Conservation (phyloP, 2,329 filamentous ascomycete genomes). For the Dactylellina haptotyla region DNA sequence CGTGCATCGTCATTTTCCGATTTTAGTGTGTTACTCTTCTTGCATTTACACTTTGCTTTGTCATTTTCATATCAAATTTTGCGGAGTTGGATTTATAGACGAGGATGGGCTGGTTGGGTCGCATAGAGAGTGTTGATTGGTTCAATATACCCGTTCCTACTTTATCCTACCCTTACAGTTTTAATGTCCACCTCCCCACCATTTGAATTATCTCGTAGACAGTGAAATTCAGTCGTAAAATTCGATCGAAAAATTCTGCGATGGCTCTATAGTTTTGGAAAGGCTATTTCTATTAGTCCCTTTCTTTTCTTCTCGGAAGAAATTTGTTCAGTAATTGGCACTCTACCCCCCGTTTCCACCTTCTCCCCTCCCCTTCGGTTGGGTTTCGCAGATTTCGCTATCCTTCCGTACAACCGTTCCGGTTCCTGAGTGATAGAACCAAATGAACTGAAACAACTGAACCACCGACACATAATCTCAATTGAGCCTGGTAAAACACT, state of each 20-base stretch:
- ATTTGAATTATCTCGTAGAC: constrained; percentile 36
- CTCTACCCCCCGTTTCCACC: too few species aligned
- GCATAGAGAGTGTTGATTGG: constrained; percentile 55
- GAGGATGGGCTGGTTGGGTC: constrained; percentile 54
- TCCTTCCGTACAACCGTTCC: constrained; percentile 47
- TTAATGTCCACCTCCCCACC: constrained; percentile 55
- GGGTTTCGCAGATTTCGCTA: too few species aligned
- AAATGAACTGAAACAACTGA: constrained; percentile 42
- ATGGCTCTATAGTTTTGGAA: neutral
- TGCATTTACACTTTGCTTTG: constrained; percentile 54
- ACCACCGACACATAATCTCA: constrained; percentile 29
- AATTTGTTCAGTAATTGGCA: too few species aligned
- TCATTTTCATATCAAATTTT: constrained; percentile 54
- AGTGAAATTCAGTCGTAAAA: constrained; percentile 24
- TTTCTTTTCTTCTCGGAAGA: too few species aligned
- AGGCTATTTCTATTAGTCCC: neutral
- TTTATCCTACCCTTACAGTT: constrained; percentile 55
- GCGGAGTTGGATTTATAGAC: constrained; percentile 55
- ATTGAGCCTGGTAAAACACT: constrained; percentile 53
- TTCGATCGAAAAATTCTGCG: constrained; percentile 8
- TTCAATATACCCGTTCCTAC: constrained; percentile 55
- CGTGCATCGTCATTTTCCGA: constrained; percentile 55
- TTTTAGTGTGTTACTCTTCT: constrained; percentile 48
- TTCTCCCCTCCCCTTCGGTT: too few species aligned
- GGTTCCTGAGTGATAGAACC: constrained; percentile 29